Evolutionary conservation across 768 basidiomycete genomes (phyloP).

Genomic region (Mycena albidolilacea): DNA sequence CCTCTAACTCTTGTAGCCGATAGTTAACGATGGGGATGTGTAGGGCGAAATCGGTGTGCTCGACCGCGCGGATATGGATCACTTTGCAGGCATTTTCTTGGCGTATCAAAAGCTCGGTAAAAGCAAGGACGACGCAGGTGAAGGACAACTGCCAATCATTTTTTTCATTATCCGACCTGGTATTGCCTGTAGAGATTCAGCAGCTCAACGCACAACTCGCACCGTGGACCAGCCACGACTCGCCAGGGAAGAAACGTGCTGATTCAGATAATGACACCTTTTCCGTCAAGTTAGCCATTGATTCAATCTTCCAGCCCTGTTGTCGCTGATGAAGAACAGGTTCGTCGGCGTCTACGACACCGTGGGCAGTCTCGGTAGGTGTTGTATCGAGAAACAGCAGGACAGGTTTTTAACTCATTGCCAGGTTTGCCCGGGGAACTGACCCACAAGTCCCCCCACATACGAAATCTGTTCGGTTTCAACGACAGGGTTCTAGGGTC

Average conservation of each 20-base stretch:
- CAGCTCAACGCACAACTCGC: constrained; percentile 60
- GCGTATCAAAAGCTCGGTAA: constrained; percentile 75
- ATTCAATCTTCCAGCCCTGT: background rate
- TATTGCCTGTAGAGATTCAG: constrained; percentile 49
- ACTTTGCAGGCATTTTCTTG: constrained; percentile 76
- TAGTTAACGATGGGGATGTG: background rate
- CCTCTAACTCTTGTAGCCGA: background rate
- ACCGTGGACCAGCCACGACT: constrained; percentile 67
- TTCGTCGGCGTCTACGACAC: constrained; percentile 86
- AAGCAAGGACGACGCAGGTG: constrained; percentile 61
- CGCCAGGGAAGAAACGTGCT: constrained; percentile 69
- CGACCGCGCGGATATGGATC: constrained; percentile 79
- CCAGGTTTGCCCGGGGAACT: constrained; percentile 72
- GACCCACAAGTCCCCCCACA: constrained; percentile 57
- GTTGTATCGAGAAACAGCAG: background rate
- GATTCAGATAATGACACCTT: constrained; percentile 63
- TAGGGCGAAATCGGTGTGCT: constrained; percentile 83
- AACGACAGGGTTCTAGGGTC: constrained; percentile 68
- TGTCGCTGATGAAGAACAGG: constrained; percentile 49
- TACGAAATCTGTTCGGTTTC: constrained; percentile 75
- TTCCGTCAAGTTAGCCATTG: constrained; percentile 69
- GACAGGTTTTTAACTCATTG: background rate
- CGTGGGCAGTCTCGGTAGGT: constrained; percentile 64
- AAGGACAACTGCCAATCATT: constrained; percentile 6
- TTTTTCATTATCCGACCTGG: background rate